These are phyloP conservation scores for Candida xyloterini DNA, from an alignment of 805 yeast species.

Conservation along the genomic window DNA sequence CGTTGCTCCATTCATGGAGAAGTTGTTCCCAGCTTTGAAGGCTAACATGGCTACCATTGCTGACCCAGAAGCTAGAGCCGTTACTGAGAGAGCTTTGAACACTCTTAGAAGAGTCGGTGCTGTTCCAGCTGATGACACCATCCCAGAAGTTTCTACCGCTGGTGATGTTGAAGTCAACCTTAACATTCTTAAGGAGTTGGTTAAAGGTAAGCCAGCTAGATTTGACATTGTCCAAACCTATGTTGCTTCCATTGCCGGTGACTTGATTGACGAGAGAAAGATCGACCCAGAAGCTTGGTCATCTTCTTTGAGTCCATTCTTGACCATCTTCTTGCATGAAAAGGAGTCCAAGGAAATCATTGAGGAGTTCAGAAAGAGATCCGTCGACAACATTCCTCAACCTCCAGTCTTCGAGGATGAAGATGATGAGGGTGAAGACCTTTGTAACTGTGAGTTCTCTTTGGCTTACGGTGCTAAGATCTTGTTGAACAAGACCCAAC, in stretches of 20 bases:
- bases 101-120: conserved; percentile 99
- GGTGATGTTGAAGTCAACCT: conserved; percentile 93
- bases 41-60: conserved; percentile 94
- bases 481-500: conserved; percentile 98
- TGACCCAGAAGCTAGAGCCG: conserved; percentile 99
- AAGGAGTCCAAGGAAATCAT: conserved; percentile 83
- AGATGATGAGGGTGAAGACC: conserved; percentile 99
- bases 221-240: conserved; percentile 75
- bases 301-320: conserved; percentile 84
- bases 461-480: conserved; percentile 99
- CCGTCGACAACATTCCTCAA: conserved; percentile 96
- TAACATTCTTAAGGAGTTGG: conserved; percentile 71
- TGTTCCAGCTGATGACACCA: conserved; percentile 80
- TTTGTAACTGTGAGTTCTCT: conserved; percentile 99
- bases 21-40: conserved; percentile 94
- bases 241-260: conserved; percentile 97
- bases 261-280: conserved; percentile 95
- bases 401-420: conserved; percentile 87
- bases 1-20: conserved; percentile 98
- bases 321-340: conserved; percentile 95
- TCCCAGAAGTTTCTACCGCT: conserved; percentile 98
- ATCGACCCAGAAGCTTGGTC: conserved; percentile 92
- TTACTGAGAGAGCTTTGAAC: conserved; percentile 93
- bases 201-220: conserved; percentile 69
- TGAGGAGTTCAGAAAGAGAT: conserved; percentile 93